Evolutionary conservation across 2,329 filamentous ascomycete species (phyloP), one percentile per base, ranked within the genome.

Genomic region (Trichoderma pleuroti): DNA sequence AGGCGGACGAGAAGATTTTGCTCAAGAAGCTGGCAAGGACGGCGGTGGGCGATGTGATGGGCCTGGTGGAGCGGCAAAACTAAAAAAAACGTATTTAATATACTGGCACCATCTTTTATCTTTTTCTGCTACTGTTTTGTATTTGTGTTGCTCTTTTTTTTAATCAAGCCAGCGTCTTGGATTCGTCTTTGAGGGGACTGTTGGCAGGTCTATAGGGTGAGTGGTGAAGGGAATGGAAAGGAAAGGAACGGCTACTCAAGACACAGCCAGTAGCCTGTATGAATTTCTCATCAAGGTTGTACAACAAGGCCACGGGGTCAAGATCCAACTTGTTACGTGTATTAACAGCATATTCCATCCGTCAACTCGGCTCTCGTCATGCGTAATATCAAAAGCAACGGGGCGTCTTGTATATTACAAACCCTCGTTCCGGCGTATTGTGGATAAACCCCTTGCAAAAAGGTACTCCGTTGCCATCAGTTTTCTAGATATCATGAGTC

Each of bases 11-110:
- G 84, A 92, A 93, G 81, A 87, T 86, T 7, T 83, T 96, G 75
- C 81, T 99, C 79, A 99, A 99, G 86, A 93, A 92, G 82, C 91
- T 95, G 81, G 92, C 93, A 3, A 87, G 94, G 76, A 88, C 90
- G 52, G 93, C 90, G 0, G 94, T 98, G 18, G 83, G 76, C 12
- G 87, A 89, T 76, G 86, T 87, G 18, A 83, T 82, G 73, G 77
- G 80, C n/a, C 81, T 87, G 79, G 82, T 88, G 64, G 84, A 84
- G 72, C 76, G 77, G 68, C 80, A 74, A 68, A 68, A 68, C 30
- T 68, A 52, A n/a, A n/a, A n/a, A n/a, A n/a, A n/a, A 61, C 26
- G 46, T 56, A 59, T 57, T 68, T 66, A 56, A 69, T 54, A 34
- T 18, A 42, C 14, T 28, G 49, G 54, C 21, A 56, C 10, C 30